Conservation (phyloP, 2,329 filamentous ascomycete species). For the Thyridium curvatum region DNA sequence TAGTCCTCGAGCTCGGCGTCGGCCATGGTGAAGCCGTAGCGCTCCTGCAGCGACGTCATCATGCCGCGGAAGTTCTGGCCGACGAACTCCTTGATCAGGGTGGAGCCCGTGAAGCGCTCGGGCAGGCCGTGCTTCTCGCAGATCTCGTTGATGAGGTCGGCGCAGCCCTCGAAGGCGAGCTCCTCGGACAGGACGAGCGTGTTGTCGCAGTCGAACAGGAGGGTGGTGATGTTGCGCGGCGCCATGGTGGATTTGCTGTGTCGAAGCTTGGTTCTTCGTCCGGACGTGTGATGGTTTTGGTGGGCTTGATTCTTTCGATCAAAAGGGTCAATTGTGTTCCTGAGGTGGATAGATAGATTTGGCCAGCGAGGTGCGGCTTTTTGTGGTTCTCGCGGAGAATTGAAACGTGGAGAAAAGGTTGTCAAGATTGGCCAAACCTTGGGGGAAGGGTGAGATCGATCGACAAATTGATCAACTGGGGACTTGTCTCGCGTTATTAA, state of each 20-base stretch:
- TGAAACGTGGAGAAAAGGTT: too few species aligned
- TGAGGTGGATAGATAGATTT: background rate
- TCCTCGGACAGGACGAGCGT: conserved; percentile 89
- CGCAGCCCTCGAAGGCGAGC: conserved; percentile 86
- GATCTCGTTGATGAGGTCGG: conserved; percentile 83
- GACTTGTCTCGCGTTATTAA: too few species aligned
- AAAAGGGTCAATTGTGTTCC: too few species aligned
- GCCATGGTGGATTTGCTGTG: background rate
- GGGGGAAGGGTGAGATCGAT: too few species aligned
- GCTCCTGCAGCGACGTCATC: conserved; percentile 69
- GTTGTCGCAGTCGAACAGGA: conserved; percentile 81
- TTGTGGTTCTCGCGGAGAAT: too few species aligned
- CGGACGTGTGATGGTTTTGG: background rate
- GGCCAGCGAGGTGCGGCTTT: background rate
- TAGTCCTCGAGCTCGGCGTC: conserved; percentile 66
- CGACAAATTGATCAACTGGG: too few species aligned
- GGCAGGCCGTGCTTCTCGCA: conserved; percentile 55
- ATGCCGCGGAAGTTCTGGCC: conserved; percentile 94
- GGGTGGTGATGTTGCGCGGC: conserved; percentile 52
- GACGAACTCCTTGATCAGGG: conserved; percentile 80
- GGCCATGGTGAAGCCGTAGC: conserved; percentile 66
- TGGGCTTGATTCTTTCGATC: too few species aligned
- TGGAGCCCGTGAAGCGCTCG: conserved; percentile 65
- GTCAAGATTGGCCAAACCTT: too few species aligned
- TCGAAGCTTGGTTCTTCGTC: background rate